These are phyloP conservation scores for Vachellia collinsii DNA, from an alignment of 306 rosid species.

Conservation along the genomic window DNA sequence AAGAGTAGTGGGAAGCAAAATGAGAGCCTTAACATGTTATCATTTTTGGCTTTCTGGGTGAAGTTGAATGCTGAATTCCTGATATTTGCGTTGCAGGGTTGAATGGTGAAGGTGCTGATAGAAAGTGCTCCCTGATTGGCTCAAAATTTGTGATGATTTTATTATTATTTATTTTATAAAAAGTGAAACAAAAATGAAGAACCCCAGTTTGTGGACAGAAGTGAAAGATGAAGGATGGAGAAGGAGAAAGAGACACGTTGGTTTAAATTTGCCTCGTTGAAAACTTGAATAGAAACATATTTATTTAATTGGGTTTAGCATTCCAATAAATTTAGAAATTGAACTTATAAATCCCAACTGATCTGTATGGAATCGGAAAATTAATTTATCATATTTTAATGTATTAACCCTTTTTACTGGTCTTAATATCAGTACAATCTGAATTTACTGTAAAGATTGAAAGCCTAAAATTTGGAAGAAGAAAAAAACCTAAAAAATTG, in stretches of 20 bases:
- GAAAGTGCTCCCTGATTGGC: conserved; percentile 48
- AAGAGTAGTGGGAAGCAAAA: conserved; percentile 29
- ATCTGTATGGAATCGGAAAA: too few species aligned
- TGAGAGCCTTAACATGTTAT: conserved; percentile 2
- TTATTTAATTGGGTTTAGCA: neutral
- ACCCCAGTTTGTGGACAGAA: conserved; percentile 48
- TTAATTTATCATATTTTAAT: too few species aligned
- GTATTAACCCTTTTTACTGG: too few species aligned
- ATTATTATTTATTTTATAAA: conserved; percentile 8
- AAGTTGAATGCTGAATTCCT: conserved; percentile 12
- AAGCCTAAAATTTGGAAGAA: too few species aligned
- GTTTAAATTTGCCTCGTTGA: neutral
- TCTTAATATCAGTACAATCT: too few species aligned
- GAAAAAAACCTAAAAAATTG: neutral
- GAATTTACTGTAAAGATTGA: neutral
- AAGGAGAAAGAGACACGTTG: neutral
- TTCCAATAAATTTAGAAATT: neutral
- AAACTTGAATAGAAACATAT: too few species aligned
- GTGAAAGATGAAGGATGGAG: conserved; percentile 4
- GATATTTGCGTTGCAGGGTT: conserved; percentile 19
- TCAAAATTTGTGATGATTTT: neutral
- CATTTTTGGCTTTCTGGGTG: conserved; percentile 15
- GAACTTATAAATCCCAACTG: too few species aligned
- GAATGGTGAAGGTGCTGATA: conserved; percentile 35
- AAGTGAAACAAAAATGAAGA: neutral